Evolutionary conservation across 768 basidiomycete species (phyloP), one percentile per base, ranked within the genome.

Genomic region (Rhizopogon roseolus): DNA sequence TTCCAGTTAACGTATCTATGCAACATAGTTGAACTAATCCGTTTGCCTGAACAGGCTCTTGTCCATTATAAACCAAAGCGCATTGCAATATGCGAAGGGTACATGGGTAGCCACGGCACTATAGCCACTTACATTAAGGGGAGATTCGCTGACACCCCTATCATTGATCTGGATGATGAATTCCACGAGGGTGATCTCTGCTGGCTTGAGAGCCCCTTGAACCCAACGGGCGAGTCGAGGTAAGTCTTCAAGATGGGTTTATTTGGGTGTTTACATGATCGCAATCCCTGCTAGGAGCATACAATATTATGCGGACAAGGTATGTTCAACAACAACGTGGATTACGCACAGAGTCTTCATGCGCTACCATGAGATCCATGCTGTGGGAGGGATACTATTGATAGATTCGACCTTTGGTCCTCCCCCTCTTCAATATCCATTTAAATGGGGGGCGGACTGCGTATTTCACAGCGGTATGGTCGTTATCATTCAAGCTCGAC

Each of bases 391-490:
- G 6, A 81, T 79, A 48, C 65, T 96, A n/a, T 55, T 88, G 1
- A 74, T 95, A 6, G 93, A 96, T 66, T 81, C 92, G 2, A 95
- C 93, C 0, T 93, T 96, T 66, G 93, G 78, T 0, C 93, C 93
- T 41, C 93, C 93, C 3, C 91, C 91, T 1, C 76, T 95, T 38
- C 89, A 90, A 61, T 88, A 91, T 61, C 93, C 93, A 4, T 92
- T 95, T 73, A 83, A 84, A 62, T 88, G 83, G 66, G 93, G 90
- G 25, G 85, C 89, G 16, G 93, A 95, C 65, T 71, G 65, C 17
- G n/a, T 69, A 27, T 58, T 71, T 32, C 67, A 69, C 9, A 69
- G 67, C 42, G 67, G 69, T 67, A 59, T 39, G 54, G 52, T 32
- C 63, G 85, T 34, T 66, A 85, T 60, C 83, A 86, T 67, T 84